These are phyloP conservation scores for Lyophyllum shimeji DNA, from an alignment of 768 basidiomycete genomes.

Conservation along the genomic window DNA sequence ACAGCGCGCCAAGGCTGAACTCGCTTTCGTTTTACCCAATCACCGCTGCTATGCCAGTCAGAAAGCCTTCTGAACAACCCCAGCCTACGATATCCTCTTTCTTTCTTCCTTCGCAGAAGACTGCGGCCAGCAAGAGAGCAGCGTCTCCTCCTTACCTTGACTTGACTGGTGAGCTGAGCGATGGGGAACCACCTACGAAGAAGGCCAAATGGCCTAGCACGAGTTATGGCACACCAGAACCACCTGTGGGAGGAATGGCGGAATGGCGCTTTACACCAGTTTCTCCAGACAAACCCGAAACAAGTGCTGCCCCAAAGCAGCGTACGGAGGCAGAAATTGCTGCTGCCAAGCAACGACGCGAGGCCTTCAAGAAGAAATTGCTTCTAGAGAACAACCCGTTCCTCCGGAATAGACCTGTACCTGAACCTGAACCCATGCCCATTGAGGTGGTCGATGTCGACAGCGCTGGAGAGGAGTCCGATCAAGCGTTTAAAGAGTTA, in stretches of 20 bases:
- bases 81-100: slow-evolving; percentile 41
- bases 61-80: slow-evolving; percentile 12
- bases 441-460: slow-evolving; percentile 24
- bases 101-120: slow-evolving; percentile 26
- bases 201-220: slow-evolving; percentile 22
- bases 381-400: slow-evolving; percentile 44
- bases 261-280: slow-evolving; percentile 46
- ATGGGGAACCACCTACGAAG: slow-evolving; percentile 29
- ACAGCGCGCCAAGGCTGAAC: slow-evolving; percentile 3
- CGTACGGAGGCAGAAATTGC: slow-evolving; percentile 20
- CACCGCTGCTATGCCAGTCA: slow-evolving; percentile 11
- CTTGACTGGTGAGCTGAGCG: slow-evolving; percentile 44
- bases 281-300: slow-evolving; percentile 23
- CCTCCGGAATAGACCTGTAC: slow-evolving; percentile 20
- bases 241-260: not conserved
- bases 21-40: not conserved
- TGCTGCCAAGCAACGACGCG: slow-evolving; percentile 30
- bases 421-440: slow-evolving; percentile 17
- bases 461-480: slow-evolving; percentile 41
- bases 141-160: slow-evolving; percentile 35
- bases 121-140: slow-evolving; percentile 9
- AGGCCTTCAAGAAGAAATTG: slow-evolving; percentile 50
- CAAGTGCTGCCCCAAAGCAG: slow-evolving; percentile 5
- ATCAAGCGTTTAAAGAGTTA: slow-evolving; percentile 46
- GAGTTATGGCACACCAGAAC: not conserved